Conservation (phyloP, 2,329 filamentous ascomycete species). For the Sporothrix humicola region DNA sequence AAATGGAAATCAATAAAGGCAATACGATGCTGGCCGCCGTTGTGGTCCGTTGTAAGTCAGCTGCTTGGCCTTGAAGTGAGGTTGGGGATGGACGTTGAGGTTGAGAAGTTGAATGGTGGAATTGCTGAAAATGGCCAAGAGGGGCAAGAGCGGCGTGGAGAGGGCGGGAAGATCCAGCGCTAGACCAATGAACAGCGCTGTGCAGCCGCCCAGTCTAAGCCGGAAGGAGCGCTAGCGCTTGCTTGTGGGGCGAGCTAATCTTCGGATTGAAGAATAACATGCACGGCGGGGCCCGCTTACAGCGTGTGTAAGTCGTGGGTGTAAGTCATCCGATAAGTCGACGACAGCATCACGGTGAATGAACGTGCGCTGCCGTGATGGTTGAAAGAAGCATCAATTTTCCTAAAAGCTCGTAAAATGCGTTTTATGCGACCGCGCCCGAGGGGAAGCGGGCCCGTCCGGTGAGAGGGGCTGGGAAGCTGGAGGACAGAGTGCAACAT, state of each 20-base stretch:
- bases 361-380: neutral
- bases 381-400: neutral
- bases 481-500: neutral
- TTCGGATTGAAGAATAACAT: slow-evolving; percentile 27
- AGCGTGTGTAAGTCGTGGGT: neutral
- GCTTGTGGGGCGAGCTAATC: neutral
- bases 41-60: neutral
- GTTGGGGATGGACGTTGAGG: neutral
- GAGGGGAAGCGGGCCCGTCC: neutral
- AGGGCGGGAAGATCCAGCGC: slow-evolving; percentile 22
- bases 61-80: neutral
- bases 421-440: neutral
- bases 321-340: neutral
- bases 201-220: slow-evolving; percentile 37
- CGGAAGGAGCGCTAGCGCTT: slow-evolving; percentile 5
- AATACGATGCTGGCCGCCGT: slow-evolving; percentile 2
- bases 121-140: neutral
- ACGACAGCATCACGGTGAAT: neutral
- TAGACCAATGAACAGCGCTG: slow-evolving; percentile 35
- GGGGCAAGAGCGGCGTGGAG: slow-evolving; percentile 8
- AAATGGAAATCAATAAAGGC: slow-evolving; percentile 1
- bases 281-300: neutral
- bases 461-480: neutral
- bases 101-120: slow-evolving; percentile 1
- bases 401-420: neutral